Evolutionary conservation across 2,329 filamentous ascomycete species (phyloP).

Genomic region (Ophiostoma tasmaniense): DNA sequence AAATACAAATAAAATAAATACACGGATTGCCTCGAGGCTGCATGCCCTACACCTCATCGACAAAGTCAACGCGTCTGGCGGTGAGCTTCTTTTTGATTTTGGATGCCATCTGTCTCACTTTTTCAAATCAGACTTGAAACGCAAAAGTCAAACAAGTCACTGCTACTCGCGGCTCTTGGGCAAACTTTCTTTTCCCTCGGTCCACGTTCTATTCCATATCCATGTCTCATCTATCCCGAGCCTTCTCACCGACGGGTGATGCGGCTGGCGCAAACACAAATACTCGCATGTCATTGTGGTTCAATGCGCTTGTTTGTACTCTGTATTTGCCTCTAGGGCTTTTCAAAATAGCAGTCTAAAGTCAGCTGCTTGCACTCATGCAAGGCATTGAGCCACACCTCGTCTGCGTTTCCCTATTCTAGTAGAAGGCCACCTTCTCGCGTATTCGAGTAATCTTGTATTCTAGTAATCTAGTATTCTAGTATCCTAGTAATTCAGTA

Average conservation of each 20-base stretch:
- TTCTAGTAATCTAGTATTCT: neutral
- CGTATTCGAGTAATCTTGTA: neutral
- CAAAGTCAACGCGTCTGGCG: neutral
- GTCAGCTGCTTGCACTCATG: neutral
- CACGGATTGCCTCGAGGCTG: constrained; percentile 1
- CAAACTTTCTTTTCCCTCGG: neutral
- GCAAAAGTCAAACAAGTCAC: no score
- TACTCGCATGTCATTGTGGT: neutral
- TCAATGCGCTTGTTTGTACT: neutral
- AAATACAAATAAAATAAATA: neutral
- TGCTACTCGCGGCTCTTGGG: neutral
- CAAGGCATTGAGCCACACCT: neutral
- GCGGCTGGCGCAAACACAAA: neutral
- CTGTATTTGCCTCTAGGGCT: neutral
- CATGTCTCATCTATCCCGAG: neutral
- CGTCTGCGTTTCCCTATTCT: neutral
- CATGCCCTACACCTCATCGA: neutral
- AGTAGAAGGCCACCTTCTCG: neutral
- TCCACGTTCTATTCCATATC: no score
- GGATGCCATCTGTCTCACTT: neutral
- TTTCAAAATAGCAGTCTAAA: no score
- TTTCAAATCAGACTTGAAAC: no score
- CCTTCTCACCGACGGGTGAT: neutral
- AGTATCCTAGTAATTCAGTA: no score
- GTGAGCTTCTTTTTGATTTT: neutral